These are phyloP conservation scores for Mycotypha africana DNA, from an alignment of 371 early-diverging fungal species.

Conservation along the genomic window DNA sequence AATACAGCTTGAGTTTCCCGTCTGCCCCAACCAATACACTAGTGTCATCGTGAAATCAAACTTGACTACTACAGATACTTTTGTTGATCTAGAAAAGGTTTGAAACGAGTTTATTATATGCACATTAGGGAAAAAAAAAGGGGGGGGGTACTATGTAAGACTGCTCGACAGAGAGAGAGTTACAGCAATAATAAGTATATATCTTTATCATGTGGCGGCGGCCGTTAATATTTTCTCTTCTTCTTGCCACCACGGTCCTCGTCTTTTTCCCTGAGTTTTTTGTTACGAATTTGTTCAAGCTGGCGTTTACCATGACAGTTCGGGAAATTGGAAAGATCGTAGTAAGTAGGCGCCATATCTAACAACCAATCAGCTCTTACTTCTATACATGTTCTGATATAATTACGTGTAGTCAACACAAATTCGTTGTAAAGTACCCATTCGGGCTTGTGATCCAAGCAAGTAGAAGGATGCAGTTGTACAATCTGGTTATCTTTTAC, in stretches of 20 bases:
- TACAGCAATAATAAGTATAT: too few relatives aligned
- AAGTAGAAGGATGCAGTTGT: conserved; percentile 89
- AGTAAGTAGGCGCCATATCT: conserved; percentile 82
- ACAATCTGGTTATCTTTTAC: conserved; percentile 97
- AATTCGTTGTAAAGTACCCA: conserved; percentile 98
- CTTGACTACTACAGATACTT: too few relatives aligned
- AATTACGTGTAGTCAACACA: conserved; percentile 94
- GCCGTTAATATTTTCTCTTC: conserved; percentile 26
- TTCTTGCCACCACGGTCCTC: conserved; percentile 27
- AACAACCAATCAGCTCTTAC: conserved; percentile 91
- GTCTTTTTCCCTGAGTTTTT: conserved; percentile 29
- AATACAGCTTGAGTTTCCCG: too few relatives aligned
- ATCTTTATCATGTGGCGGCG: too few relatives aligned
- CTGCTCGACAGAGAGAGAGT: too few relatives aligned
- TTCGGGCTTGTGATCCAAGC: conserved; percentile 85
- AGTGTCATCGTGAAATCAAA: too few relatives aligned
- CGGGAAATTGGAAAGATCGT: conserved; percentile 77
- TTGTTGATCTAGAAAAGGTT: too few relatives aligned
- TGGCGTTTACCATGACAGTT: conserved; percentile 87
- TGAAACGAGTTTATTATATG: too few relatives aligned
- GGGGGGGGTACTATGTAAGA: too few relatives aligned
- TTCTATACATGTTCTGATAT: conserved; percentile 91
- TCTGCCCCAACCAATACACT: too few relatives aligned
- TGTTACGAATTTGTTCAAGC: conserved; percentile 51
- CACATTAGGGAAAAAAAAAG: too few relatives aligned